These are phyloP conservation scores for Guyanaporus albipodus DNA, from an alignment of 768 basidiomycete species.

Conservation along the genomic window DNA sequence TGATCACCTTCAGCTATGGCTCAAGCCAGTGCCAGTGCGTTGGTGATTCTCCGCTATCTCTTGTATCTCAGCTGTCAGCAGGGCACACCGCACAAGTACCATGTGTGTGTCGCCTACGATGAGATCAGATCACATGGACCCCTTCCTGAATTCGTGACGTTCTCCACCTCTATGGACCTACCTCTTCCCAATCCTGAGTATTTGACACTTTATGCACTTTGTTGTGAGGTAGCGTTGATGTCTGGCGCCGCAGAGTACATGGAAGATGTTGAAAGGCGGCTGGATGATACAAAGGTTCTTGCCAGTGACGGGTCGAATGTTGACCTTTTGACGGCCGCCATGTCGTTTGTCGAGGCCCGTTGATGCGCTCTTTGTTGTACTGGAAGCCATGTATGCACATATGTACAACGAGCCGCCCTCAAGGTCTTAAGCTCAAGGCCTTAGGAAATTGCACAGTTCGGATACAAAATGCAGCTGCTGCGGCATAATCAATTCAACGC, in stretches of 20 bases:
- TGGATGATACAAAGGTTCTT: neutral
- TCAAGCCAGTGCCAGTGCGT: slow-evolving; percentile 4
- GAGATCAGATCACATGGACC: neutral
- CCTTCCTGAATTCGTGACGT: neutral
- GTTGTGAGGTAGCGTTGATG: slow-evolving; percentile 8
- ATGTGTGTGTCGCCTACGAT: neutral
- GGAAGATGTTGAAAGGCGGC: slow-evolving; percentile 2
- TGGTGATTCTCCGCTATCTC: neutral
- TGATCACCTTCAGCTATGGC: neutral
- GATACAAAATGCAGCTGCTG: too few species aligned
- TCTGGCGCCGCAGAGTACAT: slow-evolving; percentile 4
- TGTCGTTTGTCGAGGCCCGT: neutral
- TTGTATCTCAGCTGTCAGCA: neutral
- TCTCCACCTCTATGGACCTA: neutral
- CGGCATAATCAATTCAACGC: too few species aligned
- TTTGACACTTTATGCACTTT: slow-evolving; percentile 5
- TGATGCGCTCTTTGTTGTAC: too few species aligned
- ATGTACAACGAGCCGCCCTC: too few species aligned
- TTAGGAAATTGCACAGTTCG: too few species aligned
- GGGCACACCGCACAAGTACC: neutral
- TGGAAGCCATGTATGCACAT: too few species aligned
- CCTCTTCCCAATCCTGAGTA: neutral
- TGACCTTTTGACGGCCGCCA: neutral
- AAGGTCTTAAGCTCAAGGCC: too few species aligned
- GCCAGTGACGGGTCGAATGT: neutral